phyloP scores from a whole-genome alignment of 2,329 filamentous ascomycete genomes.

The Aspergillus eucalypticola region DNA sequence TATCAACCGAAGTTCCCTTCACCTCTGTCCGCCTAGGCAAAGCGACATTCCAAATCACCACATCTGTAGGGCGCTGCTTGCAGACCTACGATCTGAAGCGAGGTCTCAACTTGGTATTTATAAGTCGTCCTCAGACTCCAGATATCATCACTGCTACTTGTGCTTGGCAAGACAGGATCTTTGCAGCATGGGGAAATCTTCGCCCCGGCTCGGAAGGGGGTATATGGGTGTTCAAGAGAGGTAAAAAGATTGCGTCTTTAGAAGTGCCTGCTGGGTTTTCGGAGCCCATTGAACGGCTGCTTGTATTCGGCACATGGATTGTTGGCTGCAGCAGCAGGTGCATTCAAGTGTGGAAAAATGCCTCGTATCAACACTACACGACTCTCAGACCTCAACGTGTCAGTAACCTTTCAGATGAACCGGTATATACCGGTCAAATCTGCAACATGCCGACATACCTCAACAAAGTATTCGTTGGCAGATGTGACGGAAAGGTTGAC shows the following conservation, averaged over 20 bases:
- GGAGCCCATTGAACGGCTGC: conserved; percentile 73
- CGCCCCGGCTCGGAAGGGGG: conserved; percentile 54
- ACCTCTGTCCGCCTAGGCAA: conserved; percentile 86
- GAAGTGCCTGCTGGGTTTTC: conserved; percentile 62
- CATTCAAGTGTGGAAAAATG: conserved; percentile 86
- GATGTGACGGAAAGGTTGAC: conserved; percentile 84
- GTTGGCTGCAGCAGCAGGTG: conserved; percentile 73
- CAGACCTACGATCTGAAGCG: conserved; percentile 94
- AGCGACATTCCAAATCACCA: conserved; percentile 95
- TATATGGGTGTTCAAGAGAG: conserved; percentile 88
- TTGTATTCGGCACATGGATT: conserved; percentile 90
- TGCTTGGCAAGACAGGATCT: conserved; percentile 82
- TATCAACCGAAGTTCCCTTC: conserved; percentile 94
- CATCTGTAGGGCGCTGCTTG: conserved; percentile 82
- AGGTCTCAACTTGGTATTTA: conserved; percentile 88
- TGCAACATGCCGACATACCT: conserved; percentile 91
- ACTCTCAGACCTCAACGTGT: conserved; percentile 66
- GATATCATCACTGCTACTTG: conserved; percentile 79
- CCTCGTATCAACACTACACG: conserved; percentile 85
- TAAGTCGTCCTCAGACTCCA: conserved; percentile 87
- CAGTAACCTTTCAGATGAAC: conserved; percentile 58
- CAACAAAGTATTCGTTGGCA: conserved; percentile 92
- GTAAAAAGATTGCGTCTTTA: conserved; percentile 78
- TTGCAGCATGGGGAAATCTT: conserved; percentile 81
- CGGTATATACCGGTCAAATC: conserved; percentile 73